These are phyloP conservation scores for Bipolaris oryzae DNA, from an alignment of 2,329 filamentous ascomycete genomes.

Conservation along the genomic window DNA sequence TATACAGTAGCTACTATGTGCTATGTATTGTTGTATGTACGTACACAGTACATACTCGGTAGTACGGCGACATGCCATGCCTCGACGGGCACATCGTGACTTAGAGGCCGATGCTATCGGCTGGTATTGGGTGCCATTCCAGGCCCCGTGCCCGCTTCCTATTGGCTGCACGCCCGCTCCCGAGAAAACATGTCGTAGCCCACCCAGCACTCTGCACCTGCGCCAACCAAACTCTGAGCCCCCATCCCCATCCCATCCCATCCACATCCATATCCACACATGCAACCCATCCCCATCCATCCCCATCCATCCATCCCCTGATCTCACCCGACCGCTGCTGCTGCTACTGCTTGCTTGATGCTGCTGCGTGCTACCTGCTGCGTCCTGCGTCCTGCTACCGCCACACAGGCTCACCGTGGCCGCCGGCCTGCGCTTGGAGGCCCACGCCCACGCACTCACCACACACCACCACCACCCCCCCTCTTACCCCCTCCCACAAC, in stretches of 20 bases:
- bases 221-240: constrained; percentile 38
- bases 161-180: constrained; percentile 20
- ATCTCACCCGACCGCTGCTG: constrained; percentile 27
- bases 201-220: constrained; percentile 15
- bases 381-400: background rate
- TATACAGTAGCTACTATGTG: too few relatives aligned
- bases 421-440: too few relatives aligned
- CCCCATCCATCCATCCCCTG: constrained; percentile 27
- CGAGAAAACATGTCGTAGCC: constrained; percentile 24
- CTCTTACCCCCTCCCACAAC: too few relatives aligned
- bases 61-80: too few relatives aligned
- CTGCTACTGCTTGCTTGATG: constrained; percentile 25
- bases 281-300: too few relatives aligned
- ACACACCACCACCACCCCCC: too few relatives aligned
- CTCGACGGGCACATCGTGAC: too few relatives aligned
- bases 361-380: background rate
- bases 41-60: too few relatives aligned
- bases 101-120: background rate
- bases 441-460: too few relatives aligned
- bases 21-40: too few relatives aligned
- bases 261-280: background rate
- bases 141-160: background rate
- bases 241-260: constrained; percentile 6
- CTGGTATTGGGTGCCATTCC: background rate
- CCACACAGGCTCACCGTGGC: constrained; percentile 17